Evolutionary conservation across 257 asterid genomes (phyloP).

Genomic region (Solanum commersonii): DNA sequence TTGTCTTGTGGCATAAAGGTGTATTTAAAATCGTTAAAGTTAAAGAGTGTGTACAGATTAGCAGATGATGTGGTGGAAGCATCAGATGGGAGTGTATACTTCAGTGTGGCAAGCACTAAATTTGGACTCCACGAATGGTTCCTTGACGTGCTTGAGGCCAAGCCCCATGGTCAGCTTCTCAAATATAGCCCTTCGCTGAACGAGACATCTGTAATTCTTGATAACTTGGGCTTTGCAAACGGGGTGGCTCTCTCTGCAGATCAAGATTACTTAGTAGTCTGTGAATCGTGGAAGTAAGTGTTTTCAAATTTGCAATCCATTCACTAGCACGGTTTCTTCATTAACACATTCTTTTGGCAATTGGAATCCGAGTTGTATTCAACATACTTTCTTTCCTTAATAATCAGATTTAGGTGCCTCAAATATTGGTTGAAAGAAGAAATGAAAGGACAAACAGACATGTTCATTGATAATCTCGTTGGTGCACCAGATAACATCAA

Average conservation of each 20-base stretch:
- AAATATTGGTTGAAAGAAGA: slow-evolving; percentile 55
- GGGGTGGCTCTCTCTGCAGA: slow-evolving; percentile 50
- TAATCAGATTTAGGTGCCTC: slow-evolving; percentile 48
- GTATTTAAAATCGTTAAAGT: not conserved
- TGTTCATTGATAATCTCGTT: slow-evolving; percentile 47
- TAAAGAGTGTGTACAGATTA: slow-evolving; percentile 18
- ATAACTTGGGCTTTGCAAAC: slow-evolving; percentile 42
- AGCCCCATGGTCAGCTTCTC: slow-evolving; percentile 51
- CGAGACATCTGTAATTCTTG: slow-evolving; percentile 29
- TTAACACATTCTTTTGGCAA: not conserved
- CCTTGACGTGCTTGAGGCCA: slow-evolving; percentile 46
- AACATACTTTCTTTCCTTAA: not conserved
- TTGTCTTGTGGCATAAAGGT: not conserved
- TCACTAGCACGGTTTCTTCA: not conserved
- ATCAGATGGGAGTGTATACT: slow-evolving; percentile 49
- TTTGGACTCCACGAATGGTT: slow-evolving; percentile 25
- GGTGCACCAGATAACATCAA: slow-evolving; percentile 62
- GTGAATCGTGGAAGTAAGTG: slow-evolving; percentile 63
- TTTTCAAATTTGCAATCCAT: not conserved
- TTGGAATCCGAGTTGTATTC: not conserved
- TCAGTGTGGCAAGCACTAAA: slow-evolving; percentile 53
- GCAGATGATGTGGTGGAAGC: slow-evolving; percentile 64
- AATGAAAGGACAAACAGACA: slow-evolving; percentile 33
- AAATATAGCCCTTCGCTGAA: slow-evolving; percentile 30
- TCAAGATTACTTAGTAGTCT: slow-evolving; percentile 49